These are phyloP conservation scores for Kokia cookei DNA, from an alignment of 441 rosid species.

Conservation along the genomic window DNA sequence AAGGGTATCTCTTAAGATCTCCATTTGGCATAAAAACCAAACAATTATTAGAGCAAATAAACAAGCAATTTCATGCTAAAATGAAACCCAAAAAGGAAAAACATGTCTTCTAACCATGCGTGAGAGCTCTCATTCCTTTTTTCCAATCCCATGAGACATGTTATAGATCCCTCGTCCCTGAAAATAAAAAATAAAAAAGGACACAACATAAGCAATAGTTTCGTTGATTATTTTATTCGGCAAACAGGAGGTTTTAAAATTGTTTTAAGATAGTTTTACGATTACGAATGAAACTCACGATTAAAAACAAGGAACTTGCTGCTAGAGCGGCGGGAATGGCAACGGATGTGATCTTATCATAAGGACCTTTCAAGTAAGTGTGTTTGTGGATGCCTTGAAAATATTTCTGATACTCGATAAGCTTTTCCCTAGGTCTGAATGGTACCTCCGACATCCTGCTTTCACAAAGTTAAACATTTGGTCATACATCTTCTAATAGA, in stretches of 20 bases:
- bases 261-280: background rate
- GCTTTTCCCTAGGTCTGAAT: slow-evolving; percentile 59
- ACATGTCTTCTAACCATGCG: slow-evolving; percentile 12
- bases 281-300: slow-evolving; percentile 34
- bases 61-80: background rate
- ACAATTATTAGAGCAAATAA: slow-evolving; percentile 26
- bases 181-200: slow-evolving; percentile 2
- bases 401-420: slow-evolving; percentile 44
- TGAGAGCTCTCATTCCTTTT: slow-evolving; percentile 59
- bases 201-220: background rate
- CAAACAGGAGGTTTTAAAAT: background rate
- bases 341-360: slow-evolving; percentile 56
- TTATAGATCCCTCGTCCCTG: slow-evolving; percentile 92
- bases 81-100: background rate
- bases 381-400: slow-evolving; percentile 50
- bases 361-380: slow-evolving; percentile 57
- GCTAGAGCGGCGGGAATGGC: slow-evolving; percentile 58
- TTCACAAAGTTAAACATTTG: background rate
- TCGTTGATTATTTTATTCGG: background rate
- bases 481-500: background rate
- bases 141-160: slow-evolving; percentile 85
- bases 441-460: slow-evolving; percentile 52
- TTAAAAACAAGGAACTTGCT: slow-evolving; percentile 32
- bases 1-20: background rate
- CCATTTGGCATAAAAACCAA: background rate